These are phyloP conservation scores for Vicia sativa DNA, from an alignment of 306 rosid genomes.

Conservation along the genomic window DNA sequence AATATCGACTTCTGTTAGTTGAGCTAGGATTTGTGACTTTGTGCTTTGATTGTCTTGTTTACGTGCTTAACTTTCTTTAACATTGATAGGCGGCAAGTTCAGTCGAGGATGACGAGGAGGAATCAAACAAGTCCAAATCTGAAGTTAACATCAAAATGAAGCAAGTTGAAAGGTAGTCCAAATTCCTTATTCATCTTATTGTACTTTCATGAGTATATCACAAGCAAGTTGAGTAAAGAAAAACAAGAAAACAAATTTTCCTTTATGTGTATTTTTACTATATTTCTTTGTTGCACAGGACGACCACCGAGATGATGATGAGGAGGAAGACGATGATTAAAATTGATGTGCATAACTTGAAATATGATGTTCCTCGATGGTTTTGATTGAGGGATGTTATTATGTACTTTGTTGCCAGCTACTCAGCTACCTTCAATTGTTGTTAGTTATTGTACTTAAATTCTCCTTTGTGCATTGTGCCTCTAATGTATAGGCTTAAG, in stretches of 20 bases:
- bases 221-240: not conserved
- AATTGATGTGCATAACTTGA: constrained; percentile 19
- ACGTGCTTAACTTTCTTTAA: constrained; percentile 19
- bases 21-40: too few relatives aligned
- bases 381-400: constrained; percentile 33
- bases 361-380: constrained; percentile 33
- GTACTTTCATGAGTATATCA: constrained; percentile 2
- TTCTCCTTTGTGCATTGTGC: constrained; percentile 36
- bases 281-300: constrained; percentile 37
- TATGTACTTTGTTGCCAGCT: constrained; percentile 41
- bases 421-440: constrained; percentile 42
- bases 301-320: constrained; percentile 48
- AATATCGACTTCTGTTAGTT: too few relatives aligned
- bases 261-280: too few relatives aligned
- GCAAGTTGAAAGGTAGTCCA: constrained; percentile 68
- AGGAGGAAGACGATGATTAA: constrained; percentile 58
- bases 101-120: constrained; percentile 61
- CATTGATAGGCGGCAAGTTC: constrained; percentile 54
- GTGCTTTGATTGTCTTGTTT: constrained; percentile 23
- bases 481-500: constrained; percentile 42
- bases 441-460: too few relatives aligned
- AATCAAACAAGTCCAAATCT: constrained; percentile 71
- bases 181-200: not conserved
- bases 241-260: not conserved
- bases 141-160: constrained; percentile 73